phyloP scores from a whole-genome alignment of 306 rosid genomes.

The Bauhinia variegata region DNA sequence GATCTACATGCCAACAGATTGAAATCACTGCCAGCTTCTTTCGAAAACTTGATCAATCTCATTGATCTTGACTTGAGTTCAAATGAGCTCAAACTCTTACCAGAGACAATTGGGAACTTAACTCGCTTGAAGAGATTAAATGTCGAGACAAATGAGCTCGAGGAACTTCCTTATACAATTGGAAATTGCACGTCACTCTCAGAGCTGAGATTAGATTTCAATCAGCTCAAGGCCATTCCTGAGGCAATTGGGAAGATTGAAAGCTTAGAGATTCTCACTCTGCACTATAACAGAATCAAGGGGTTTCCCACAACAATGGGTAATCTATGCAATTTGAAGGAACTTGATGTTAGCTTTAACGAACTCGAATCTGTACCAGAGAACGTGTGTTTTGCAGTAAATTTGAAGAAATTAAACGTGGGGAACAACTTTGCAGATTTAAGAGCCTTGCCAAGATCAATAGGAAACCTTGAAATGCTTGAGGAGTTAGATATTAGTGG shows the following conservation, averaged over 20 bases:
- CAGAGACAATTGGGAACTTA: slow-evolving; percentile 67
- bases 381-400: slow-evolving; percentile 71
- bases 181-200: slow-evolving; percentile 70
- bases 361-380: slow-evolving; percentile 74
- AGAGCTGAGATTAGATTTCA: slow-evolving; percentile 73
- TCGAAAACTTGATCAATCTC: slow-evolving; percentile 69
- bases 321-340: slow-evolving; percentile 63
- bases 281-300: slow-evolving; percentile 82
- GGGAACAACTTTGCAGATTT: slow-evolving; percentile 88
- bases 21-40: slow-evolving; percentile 73
- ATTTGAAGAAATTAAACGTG: slow-evolving; percentile 63
- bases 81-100: slow-evolving; percentile 65
- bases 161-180: slow-evolving; percentile 77
- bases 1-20: slow-evolving; percentile 79
- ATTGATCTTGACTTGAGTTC: slow-evolving; percentile 72
- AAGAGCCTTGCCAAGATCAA: slow-evolving; percentile 75
- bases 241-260: slow-evolving; percentile 91
- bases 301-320: slow-evolving; percentile 76
- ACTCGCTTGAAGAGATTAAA: slow-evolving; percentile 61
- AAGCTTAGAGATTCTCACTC: slow-evolving; percentile 64
- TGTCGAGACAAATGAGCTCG: slow-evolving; percentile 76
- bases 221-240: slow-evolving; percentile 80
- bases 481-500: slow-evolving; percentile 95
- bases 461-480: slow-evolving; percentile 86
- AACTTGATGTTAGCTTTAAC: slow-evolving; percentile 90